phyloP scores from a whole-genome alignment of 23 red algal genomes.

The Gracilaria gracilis region DNA sequence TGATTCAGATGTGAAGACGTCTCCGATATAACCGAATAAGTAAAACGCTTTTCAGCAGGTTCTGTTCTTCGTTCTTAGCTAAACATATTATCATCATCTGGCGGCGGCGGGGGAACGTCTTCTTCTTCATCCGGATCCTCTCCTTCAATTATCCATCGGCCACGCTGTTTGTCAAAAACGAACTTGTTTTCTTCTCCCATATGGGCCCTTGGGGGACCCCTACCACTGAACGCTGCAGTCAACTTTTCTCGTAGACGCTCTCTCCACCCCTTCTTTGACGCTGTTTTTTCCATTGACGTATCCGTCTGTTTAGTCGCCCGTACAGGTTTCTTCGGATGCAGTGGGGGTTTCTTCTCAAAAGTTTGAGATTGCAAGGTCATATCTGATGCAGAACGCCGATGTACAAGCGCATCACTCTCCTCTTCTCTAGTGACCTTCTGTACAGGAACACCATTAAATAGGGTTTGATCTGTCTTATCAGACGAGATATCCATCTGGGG shows the following conservation, averaged over 20 bases:
- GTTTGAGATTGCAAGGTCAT: constrained; percentile 61
- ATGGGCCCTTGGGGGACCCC: constrained; percentile 65
- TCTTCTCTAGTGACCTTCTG: constrained; percentile 26
- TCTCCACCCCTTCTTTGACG: constrained; percentile 46
- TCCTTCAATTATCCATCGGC: constrained; percentile 78
- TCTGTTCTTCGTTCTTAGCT: no score
- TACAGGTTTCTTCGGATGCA: constrained; percentile 20
- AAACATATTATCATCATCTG: constrained; percentile 51
- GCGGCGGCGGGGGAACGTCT: constrained; percentile 80
- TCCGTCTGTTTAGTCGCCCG: constrained; percentile 25
- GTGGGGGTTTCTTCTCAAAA: constrained; percentile 53
- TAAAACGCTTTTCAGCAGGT: no score
- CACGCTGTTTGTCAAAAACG: constrained; percentile 74
- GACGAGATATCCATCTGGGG: background rate
- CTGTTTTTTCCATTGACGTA: constrained; percentile 27
- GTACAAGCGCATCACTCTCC: constrained; percentile 30
- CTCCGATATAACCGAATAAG: no score
- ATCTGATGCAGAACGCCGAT: constrained; percentile 57
- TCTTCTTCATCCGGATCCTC: constrained; percentile 67
- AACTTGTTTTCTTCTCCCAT: constrained; percentile 90
- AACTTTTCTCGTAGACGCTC: constrained; percentile 46
- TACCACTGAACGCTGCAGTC: constrained; percentile 51
- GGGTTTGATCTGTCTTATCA: background rate
- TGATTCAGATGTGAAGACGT: no score
- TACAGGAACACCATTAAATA: constrained; percentile 52